Percentiles rank a stretch among this genome's conserved stretches.
phyloP scores from a whole-genome alignment of 306 rosid species.

The Nissolia schottii region DNA sequence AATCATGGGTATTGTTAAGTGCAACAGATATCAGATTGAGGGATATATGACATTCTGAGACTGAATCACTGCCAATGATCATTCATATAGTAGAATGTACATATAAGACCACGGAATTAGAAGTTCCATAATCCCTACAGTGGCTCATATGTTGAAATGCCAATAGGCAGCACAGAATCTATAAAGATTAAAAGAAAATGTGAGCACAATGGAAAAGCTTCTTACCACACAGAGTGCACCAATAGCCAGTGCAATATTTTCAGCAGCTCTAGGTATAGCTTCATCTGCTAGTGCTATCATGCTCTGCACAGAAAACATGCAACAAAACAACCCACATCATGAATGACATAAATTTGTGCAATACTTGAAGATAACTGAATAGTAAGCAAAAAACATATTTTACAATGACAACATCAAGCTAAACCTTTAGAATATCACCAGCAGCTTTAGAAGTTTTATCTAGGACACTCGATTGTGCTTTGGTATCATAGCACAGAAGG shows the following conservation, averaged over 20 bases:
- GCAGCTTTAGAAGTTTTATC: constrained; percentile 80
- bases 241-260: constrained; percentile 88
- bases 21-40: not conserved
- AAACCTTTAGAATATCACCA: constrained; percentile 73
- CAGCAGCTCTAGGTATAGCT: constrained; percentile 89
- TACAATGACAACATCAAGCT: constrained; percentile 10
- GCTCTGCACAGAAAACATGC: constrained; percentile 46
- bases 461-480: constrained; percentile 45
- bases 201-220: constrained; percentile 22
- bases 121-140: constrained; percentile 9
- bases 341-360: constrained; percentile 11
- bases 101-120: not conserved
- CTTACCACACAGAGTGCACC: constrained; percentile 90
- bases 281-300: constrained; percentile 58
- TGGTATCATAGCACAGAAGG: constrained; percentile 41
- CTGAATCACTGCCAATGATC: constrained; percentile 19
- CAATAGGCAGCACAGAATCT: constrained; percentile 14
- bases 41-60: constrained; percentile 9
- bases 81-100: constrained; percentile 20
- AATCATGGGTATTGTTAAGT: not conserved
- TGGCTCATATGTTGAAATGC: constrained; percentile 5
- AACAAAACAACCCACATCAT: constrained; percentile 26
- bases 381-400: constrained; percentile 3
- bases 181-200: not conserved
- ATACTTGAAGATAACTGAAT: constrained; percentile 6